These are phyloP conservation scores for Yueomyces sp. DNA, from an alignment of 1,139 yeast species.

Conservation along the genomic window DNA sequence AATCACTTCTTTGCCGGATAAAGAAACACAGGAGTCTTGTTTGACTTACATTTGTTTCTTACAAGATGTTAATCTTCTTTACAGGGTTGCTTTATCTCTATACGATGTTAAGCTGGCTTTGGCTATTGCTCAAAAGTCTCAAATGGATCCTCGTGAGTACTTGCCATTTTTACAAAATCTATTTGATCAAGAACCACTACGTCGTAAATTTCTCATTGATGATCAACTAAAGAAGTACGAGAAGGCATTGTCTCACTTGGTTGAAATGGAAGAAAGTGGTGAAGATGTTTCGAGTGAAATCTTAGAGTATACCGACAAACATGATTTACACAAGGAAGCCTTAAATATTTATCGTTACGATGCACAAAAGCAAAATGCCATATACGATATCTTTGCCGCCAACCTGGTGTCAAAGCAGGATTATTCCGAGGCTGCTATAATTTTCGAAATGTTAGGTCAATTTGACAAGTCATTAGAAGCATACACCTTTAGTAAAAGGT, in stretches of 20 bases:
- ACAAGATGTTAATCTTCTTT: slow-evolving; percentile 76
- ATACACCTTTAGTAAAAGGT: slow-evolving; percentile 56
- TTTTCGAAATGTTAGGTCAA: slow-evolving; percentile 57
- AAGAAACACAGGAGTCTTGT: slow-evolving; percentile 44
- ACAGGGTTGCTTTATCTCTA: slow-evolving; percentile 66
- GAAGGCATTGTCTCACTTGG: slow-evolving; percentile 58
- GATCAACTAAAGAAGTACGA: slow-evolving; percentile 55
- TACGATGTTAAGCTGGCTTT: slow-evolving; percentile 76
- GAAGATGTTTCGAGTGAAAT: slow-evolving; percentile 43
- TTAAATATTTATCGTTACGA: slow-evolving; percentile 51
- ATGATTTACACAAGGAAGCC: slow-evolving; percentile 62
- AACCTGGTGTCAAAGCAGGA: slow-evolving; percentile 41
- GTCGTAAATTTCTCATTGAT: slow-evolving; percentile 71
- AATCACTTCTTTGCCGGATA: slow-evolving; percentile 38
- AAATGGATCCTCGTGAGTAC: slow-evolving; percentile 95
- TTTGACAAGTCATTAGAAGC: slow-evolving; percentile 52
- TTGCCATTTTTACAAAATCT: slow-evolving; percentile 79
- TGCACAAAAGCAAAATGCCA: slow-evolving; percentile 37
- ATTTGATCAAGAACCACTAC: slow-evolving; percentile 50
- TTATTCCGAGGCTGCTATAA: slow-evolving; percentile 62
- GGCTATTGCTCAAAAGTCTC: slow-evolving; percentile 87
- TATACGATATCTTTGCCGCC: slow-evolving; percentile 53
- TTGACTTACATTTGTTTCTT: slow-evolving; percentile 81
- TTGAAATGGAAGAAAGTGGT: slow-evolving; percentile 33
- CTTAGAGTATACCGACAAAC: slow-evolving; percentile 56